These are phyloP conservation scores for Populus tomentosa DNA, from an alignment of 441 rosid genomes.

Conservation along the genomic window DNA sequence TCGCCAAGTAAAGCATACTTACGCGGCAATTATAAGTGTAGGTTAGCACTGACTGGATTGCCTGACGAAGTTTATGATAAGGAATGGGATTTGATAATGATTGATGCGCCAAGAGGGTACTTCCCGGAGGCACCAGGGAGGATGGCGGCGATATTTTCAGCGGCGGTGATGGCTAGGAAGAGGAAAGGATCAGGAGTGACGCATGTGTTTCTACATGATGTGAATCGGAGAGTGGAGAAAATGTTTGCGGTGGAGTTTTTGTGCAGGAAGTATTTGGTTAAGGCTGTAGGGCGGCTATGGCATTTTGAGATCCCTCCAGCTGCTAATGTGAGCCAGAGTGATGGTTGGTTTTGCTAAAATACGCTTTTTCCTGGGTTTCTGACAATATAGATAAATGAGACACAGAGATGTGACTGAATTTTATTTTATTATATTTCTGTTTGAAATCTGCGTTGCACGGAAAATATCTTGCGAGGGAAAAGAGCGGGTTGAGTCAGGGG, in stretches of 20 bases:
- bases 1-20: slow-evolving; percentile 39
- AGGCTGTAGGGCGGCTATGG: slow-evolving; percentile 49
- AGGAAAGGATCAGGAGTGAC: slow-evolving; percentile 50
- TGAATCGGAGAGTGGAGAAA: slow-evolving; percentile 57
- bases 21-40: slow-evolving; percentile 47
- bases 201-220: slow-evolving; percentile 58
- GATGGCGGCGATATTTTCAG: slow-evolving; percentile 67
- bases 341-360: slow-evolving; percentile 7
- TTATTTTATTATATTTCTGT: too few species aligned
- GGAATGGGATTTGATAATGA: slow-evolving; percentile 71
- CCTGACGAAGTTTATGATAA: slow-evolving; percentile 52
- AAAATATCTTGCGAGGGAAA: background rate
- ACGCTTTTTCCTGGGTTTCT: background rate
- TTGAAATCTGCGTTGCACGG: background rate
- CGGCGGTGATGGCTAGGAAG: slow-evolving; percentile 55
- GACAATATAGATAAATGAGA: too few species aligned
- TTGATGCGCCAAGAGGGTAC: slow-evolving; percentile 68
- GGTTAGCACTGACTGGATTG: slow-evolving; percentile 47
- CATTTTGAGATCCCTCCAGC: slow-evolving; percentile 55
- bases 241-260: slow-evolving; percentile 47
- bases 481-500: background rate
- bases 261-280: slow-evolving; percentile 41
- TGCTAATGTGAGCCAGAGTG: slow-evolving; percentile 7
- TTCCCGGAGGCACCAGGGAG: slow-evolving; percentile 64
- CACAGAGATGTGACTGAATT: background rate